Evolutionary conservation across 495 filamentous ascomycete species (phyloP), one percentile per base, ranked within the genome.

Genomic region (Peziza echinospora): DNA sequence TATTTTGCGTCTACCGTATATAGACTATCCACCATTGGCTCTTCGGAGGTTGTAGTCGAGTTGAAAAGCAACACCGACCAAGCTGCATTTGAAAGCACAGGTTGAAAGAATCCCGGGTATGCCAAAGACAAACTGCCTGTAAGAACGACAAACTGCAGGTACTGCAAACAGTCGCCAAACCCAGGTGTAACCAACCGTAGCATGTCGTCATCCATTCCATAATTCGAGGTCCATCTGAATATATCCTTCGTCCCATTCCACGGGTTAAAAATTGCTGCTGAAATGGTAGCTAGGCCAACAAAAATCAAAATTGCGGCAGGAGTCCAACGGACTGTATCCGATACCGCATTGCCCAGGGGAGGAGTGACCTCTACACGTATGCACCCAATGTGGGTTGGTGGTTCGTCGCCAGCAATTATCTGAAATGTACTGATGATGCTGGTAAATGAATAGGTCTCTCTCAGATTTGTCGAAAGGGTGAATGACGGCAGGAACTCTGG

Each of bases 1-100:
- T 87, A 85, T 3, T 43, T 72, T 21, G 75, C 78, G 54, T 73
- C 63, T 0, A 70, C 71, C 37, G 74, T 67, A 59, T 96, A 96
- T 9, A 97, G 71, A 21, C 87, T 89, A 61, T 97, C 89, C 5
- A 71, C 58, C n/a, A 86, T 51, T 41, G 71, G 80, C 43, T 69
- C 63, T 37, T 40, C 17, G 47, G 72, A 80, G 47, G 87, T 75
- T 48, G 93, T 84, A 57, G 82, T 92, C 43, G 85, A 68, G 60
- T 93, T 93, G 66, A 96, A 93, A 71, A 97, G 82, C 45, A 97
- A 69, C 1, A 70, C 57, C 5, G 86, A 84, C 89, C 89, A 97
- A 30, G 80, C 76, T 7, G 71, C 79, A 57, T 83, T 80, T 51
- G 83, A 89, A 42, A 89, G 72, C 11, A 80, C 80, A 11, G 89